These are phyloP conservation scores for Penicillium soppii DNA, from an alignment of 495 filamentous ascomycete genomes.

Conservation along the genomic window DNA sequence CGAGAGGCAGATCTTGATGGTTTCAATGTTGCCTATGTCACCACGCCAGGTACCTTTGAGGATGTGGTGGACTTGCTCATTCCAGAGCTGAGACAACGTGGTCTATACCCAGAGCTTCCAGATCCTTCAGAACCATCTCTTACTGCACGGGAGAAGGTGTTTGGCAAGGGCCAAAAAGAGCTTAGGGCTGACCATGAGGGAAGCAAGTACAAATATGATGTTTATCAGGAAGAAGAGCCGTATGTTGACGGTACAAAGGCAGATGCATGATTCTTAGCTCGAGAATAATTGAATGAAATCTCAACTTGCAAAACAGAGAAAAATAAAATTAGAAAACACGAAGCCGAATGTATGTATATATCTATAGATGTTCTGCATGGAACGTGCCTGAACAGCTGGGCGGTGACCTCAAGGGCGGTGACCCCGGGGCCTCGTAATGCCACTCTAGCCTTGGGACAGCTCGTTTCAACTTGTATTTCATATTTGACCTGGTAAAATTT, in stretches of 20 bases:
- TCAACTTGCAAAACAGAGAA: neutral
- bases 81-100: slow-evolving; percentile 56
- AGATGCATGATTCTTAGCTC: neutral
- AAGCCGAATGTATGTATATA: neutral
- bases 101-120: slow-evolving; percentile 40
- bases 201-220: slow-evolving; percentile 56
- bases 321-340: too few species aligned
- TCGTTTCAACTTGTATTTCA: slow-evolving; percentile 22
- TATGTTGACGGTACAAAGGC: slow-evolving; percentile 11
- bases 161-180: slow-evolving; percentile 55
- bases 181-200: slow-evolving; percentile 55
- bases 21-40: slow-evolving; percentile 55
- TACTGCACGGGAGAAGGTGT: slow-evolving; percentile 60
- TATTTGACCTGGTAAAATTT: too few species aligned
- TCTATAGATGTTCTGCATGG: slow-evolving; percentile 3
- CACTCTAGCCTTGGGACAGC: slow-evolving; percentile 47
- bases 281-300: neutral
- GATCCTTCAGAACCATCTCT: slow-evolving; percentile 38
- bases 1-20: slow-evolving; percentile 60
- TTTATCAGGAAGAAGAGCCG: slow-evolving; percentile 50
- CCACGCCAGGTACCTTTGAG: slow-evolving; percentile 60
- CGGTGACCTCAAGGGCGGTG: slow-evolving; percentile 7
- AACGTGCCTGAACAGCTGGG: slow-evolving; percentile 24
- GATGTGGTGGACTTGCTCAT: slow-evolving; percentile 61
- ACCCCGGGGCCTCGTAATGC: slow-evolving; percentile 30